Base-by-base conservation (phyloP, 1,284 basidiomycete species). In the Bothia castanella region DNA sequence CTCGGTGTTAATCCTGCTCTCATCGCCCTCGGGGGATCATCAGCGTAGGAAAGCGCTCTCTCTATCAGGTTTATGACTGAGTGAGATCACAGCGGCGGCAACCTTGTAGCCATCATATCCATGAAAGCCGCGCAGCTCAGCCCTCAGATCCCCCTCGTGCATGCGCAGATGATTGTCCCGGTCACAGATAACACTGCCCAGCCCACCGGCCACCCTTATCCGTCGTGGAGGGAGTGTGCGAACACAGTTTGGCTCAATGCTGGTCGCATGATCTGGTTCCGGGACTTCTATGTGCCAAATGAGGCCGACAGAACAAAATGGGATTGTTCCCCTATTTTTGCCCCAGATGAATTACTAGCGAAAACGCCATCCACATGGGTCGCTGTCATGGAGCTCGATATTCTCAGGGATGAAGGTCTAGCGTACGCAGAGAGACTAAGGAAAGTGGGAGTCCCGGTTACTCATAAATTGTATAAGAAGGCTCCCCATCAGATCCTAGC, bases 1-100 rank as follows among this genome's bases (percentile, higher is more conserved):
- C 63, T 82, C 10, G 63, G 64, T 9, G 64, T 74, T 19, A 67
- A 81, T 58, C 60, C 60, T 8, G 55, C 61, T 14, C 68, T 66
- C 46, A 70, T 82, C 45, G 78, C 78, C 5, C 71, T 80, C 12
- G 79, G 80, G 10, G 80, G 80, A 5, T 77, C 75, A 21, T 80
- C 79, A 27, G 77, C 78, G 76, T 75, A 56, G 30, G 68, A 45
- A 10, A 31, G 5, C 23, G 38, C 34, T 47, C 21, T 35, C 21
- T 13, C 1, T 37, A 11, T 48, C 17, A 9, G 25, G 29, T 34
- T 16, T 21, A 29, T 38, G n/a, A 11, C 29, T 46, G 20, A 60
- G 41, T 38, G 43, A 47, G 25, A 25, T 25, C 34, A 38, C 51
- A 79, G 76, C 38, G 79, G 80, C n/a, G 79, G 72, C 0, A 81